Evolutionary conservation across 768 basidiomycete species (phyloP).

Genomic region (Hygrocybe coccinea): DNA sequence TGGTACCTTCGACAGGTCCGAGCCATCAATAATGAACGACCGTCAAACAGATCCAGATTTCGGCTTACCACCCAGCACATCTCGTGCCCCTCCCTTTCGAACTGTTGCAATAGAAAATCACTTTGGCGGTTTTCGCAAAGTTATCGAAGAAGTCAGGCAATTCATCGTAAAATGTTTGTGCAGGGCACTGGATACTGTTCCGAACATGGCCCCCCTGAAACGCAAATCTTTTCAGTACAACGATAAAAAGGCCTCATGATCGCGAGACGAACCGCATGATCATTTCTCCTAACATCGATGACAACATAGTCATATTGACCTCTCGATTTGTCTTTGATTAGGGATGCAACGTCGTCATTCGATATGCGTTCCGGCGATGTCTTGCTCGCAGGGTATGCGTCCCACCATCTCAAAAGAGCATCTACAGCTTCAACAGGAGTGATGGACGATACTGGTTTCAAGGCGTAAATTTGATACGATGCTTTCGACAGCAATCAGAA

Average conservation of each 20-base stretch:
- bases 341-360: constrained; percentile 37
- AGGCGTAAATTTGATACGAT: constrained; percentile 45
- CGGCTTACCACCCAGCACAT: constrained; percentile 49
- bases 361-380: constrained; percentile 31
- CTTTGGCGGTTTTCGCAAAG: constrained; percentile 35
- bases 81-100: constrained; percentile 50
- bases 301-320: constrained; percentile 32
- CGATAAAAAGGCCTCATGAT: background rate
- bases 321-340: constrained; percentile 21
- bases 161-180: constrained; percentile 48
- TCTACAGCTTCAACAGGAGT: constrained; percentile 3
- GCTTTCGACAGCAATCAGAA: constrained; percentile 20
- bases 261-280: constrained; percentile 37
- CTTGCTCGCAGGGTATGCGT: constrained; percentile 42
- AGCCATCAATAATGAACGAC: background rate
- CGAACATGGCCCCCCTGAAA: constrained; percentile 49
- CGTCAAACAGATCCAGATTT: background rate
- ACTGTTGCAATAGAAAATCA: constrained; percentile 54
- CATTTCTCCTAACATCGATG: constrained; percentile 48
- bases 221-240: background rate
- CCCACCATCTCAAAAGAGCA: constrained; percentile 45
- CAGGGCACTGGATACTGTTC: constrained; percentile 45
- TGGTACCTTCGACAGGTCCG: constrained; percentile 39
- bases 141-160: constrained; percentile 39
- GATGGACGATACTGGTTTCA: constrained; percentile 26